These are phyloP conservation scores for Cyclotella choctawhatcheeana DNA, from an alignment of 108 stramenopile species.

Conservation along the genomic window DNA sequence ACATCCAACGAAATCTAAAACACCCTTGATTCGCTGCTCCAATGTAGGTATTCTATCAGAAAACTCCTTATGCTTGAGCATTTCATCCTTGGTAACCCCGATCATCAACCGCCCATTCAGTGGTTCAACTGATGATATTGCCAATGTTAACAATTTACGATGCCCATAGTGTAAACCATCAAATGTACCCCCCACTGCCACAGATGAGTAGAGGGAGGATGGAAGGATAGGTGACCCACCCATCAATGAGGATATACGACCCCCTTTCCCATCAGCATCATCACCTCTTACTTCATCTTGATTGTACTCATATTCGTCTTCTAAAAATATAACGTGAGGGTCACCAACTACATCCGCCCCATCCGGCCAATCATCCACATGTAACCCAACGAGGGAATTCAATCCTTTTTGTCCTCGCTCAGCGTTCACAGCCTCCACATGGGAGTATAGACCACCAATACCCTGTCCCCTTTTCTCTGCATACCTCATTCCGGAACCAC, in stretches of 20 bases:
- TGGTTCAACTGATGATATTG: constrained; percentile 81
- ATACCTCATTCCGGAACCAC: constrained; percentile 53
- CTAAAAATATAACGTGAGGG: constrained; percentile 73
- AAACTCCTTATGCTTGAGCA: constrained; percentile 76
- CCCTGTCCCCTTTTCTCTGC: constrained; percentile 53
- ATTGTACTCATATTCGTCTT: constrained; percentile 58
- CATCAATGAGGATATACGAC: constrained; percentile 24
- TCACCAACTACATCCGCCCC: constrained; percentile 59
- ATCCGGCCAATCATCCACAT: constrained; percentile 80
- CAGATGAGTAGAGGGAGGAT: constrained; percentile 67
- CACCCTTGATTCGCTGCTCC: constrained; percentile 66
- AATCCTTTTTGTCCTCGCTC: constrained; percentile 62
- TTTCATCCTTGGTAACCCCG: constrained; percentile 85
- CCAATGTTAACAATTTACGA: constrained; percentile 86
- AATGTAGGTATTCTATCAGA: constrained; percentile 71
- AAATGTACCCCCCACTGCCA: constrained; percentile 92
- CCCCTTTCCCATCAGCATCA: constrained; percentile 6
- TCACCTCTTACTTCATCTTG: too few relatives aligned
- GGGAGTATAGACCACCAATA: constrained; percentile 69
- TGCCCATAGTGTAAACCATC: constrained; percentile 96
- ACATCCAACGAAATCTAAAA: constrained; percentile 73
- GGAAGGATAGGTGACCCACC: constrained; percentile 68
- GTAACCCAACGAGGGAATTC: constrained; percentile 58
- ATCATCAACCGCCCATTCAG: constrained; percentile 69
- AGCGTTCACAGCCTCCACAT: constrained; percentile 79